These are phyloP conservation scores for Rhodotorula sp. DNA, from an alignment of 1,284 basidiomycete genomes.

Conservation along the genomic window DNA sequence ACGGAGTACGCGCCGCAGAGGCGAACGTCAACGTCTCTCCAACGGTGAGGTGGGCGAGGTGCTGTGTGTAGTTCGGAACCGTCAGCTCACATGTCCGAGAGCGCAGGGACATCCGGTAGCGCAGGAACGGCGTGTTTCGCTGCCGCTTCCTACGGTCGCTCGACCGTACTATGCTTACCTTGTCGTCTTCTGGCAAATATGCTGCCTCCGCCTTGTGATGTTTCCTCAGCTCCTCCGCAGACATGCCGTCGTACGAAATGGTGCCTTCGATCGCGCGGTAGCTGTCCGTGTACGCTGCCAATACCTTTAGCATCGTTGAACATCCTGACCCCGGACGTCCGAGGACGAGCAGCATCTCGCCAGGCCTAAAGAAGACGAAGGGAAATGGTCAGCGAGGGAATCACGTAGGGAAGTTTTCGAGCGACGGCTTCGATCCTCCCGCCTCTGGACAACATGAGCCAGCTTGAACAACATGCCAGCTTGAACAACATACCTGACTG, in stretches of 20 bases:
- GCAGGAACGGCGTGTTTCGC: too few species aligned
- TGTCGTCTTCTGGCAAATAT: slow-evolving; percentile 43
- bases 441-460: not conserved
- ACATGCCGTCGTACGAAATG: slow-evolving; percentile 52
- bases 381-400: not conserved
- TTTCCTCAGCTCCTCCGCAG: slow-evolving; percentile 49
- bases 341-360: slow-evolving; percentile 60
- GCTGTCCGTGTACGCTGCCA: slow-evolving; percentile 58
- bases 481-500: slow-evolving; percentile 45
- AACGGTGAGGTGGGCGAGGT: slow-evolving; percentile 58
- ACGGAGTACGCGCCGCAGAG: slow-evolving; percentile 33
- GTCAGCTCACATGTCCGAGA: too few species aligned
- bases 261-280: slow-evolving; percentile 52
- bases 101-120: slow-evolving; percentile 50
- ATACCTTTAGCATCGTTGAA: slow-evolving; percentile 57
- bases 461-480: not conserved
- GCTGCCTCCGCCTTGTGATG: slow-evolving; percentile 50
- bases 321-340: slow-evolving; percentile 60
- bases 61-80: slow-evolving; percentile 45
- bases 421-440: not conserved
- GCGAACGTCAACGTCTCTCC: slow-evolving; percentile 59
- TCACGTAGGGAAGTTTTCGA: too few species aligned
- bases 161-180: not conserved
- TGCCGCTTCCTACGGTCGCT: not conserved
- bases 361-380: slow-evolving; percentile 49